Evolutionary conservation across 106 monocot genomes (phyloP).

Genomic region (Phalaenopsis aphrodite): DNA sequence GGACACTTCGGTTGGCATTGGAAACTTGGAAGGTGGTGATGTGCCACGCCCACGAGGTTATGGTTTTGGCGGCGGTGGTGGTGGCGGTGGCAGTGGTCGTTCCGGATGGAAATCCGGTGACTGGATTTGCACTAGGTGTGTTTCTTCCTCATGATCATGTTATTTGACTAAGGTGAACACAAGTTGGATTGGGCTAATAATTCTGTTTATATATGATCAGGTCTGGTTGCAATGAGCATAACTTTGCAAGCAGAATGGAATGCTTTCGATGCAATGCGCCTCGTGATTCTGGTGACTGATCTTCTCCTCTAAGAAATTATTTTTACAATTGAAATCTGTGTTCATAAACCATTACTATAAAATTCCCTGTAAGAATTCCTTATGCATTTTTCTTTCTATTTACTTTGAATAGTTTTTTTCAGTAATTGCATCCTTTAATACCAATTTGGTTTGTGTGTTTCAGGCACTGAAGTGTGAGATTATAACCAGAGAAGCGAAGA

Average conservation of each 20-base stretch:
- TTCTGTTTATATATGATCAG: constrained; percentile 10
- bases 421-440: background rate
- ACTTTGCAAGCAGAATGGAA: constrained; percentile 80
- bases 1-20: constrained; percentile 22
- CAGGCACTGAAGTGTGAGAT: constrained; percentile 12
- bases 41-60: constrained; percentile 20
- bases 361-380: too few species aligned
- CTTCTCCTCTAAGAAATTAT: too few species aligned
- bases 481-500: constrained; percentile 2
- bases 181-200: background rate
- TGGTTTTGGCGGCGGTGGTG: constrained; percentile 18
- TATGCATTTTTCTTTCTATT: background rate
- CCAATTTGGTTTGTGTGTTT: background rate
- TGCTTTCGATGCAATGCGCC: constrained; percentile 77
- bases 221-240: constrained; percentile 78
- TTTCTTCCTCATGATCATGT: background rate
- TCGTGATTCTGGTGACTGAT: constrained; percentile 41
- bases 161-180: background rate
- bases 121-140: constrained; percentile 93
- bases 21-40: constrained; percentile 20
- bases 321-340: too few species aligned
- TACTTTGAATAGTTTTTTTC: background rate
- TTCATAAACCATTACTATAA: too few species aligned
- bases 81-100: constrained; percentile 29
- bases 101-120: constrained; percentile 88